Percentiles rank a stretch among this genome's conserved stretches.
phyloP scores from a whole-genome alignment of 2,329 filamentous ascomycete genomes.

The Aspergillus sp. region DNA sequence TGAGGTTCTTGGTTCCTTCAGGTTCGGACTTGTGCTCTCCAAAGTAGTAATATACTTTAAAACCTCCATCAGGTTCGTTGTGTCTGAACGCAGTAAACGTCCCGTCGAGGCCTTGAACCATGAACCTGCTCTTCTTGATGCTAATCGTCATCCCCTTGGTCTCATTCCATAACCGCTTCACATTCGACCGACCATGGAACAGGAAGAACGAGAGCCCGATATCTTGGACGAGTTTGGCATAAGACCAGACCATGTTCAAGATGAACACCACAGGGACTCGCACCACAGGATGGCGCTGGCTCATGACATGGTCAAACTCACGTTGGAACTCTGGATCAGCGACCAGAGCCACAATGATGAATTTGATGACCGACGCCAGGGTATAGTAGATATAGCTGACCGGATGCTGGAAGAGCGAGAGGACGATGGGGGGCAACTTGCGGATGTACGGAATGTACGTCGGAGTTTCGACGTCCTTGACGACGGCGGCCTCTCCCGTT shows the following conservation, averaged over 20 bases:
- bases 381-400: conserved; percentile 43
- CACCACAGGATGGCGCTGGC: conserved; percentile 31
- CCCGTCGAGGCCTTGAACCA: conserved; percentile 49
- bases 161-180: conserved; percentile 47
- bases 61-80: conserved; percentile 34
- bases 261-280: conserved; percentile 38
- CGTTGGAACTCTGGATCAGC: conserved; percentile 53
- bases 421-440: conserved; percentile 18
- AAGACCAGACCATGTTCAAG: conserved; percentile 50
- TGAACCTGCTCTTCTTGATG: conserved; percentile 45
- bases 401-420: conserved; percentile 30
- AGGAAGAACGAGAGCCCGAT: conserved; percentile 46
- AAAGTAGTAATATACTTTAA: conserved; percentile 39
- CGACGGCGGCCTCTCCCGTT: conserved; percentile 22
- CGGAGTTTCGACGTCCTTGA: conserved; percentile 24
- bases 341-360: conserved; percentile 49
- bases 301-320: conserved; percentile 48
- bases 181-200: conserved; percentile 49
- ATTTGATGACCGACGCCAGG: conserved; percentile 45
- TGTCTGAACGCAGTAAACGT: conserved; percentile 52
- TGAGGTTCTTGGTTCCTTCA: conserved; percentile 38
- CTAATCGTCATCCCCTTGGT: conserved; percentile 50
- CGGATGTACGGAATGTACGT: conserved; percentile 29
- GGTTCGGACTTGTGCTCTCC: conserved; percentile 47
- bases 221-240: conserved; percentile 45